Base-by-base conservation (phyloP, 768 basidiomycete species). In the Amylocystis lapponica region DNA sequence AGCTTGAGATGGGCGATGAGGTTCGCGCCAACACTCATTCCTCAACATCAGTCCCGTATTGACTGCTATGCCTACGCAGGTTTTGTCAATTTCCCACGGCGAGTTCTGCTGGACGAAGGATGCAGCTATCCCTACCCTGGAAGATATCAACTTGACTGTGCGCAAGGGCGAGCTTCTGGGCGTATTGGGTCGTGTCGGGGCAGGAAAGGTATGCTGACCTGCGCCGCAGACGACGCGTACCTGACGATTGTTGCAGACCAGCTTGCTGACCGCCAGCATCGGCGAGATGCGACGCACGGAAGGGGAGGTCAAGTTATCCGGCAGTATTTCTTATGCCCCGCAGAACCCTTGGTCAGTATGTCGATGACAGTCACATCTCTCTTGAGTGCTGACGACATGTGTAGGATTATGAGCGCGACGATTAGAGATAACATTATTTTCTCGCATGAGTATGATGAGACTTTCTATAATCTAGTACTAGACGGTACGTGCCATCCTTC, bases 351-450 rank as follows among this genome's bases (percentile, higher is more conserved):
- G 91, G 86, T 84, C 52, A 13, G 74, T 47, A 16, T 1, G 11
- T 10, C 6, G 14, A 14, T 42, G 32, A 22, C 11, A 4, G 22
- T 22, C 27, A 23, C 9, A 12, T 31, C n/a, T 21, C 17, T 20
- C 26, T 25, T 45, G 27, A 48, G 27, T 27, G 29, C 20, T 42
- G 22, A 49, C 27, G n/a, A 4, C 21, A 5, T 22, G 20, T 10
- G 4, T 22, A 86, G 85, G 86, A 79, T 96, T 33, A 74, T 94
- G 62, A 90, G 88, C 2, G 79, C 88, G 0, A 83, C 87, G 2
- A 76, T 97, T 38, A 77, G 84, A 27, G 88, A 92, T 32, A 98
- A 98, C 56, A 97, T 98, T 47, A 57, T 89, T 26, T 97, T 98
- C 66, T 91, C 83, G 9, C 86, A 94, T 61, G 75, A 81, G 52